Percentiles rank a stretch among this genome's conserved stretches.
Evolutionary conservation across 1,139 yeast genomes (phyloP).

Genomic region (Oligophagozyma castellii): DNA sequence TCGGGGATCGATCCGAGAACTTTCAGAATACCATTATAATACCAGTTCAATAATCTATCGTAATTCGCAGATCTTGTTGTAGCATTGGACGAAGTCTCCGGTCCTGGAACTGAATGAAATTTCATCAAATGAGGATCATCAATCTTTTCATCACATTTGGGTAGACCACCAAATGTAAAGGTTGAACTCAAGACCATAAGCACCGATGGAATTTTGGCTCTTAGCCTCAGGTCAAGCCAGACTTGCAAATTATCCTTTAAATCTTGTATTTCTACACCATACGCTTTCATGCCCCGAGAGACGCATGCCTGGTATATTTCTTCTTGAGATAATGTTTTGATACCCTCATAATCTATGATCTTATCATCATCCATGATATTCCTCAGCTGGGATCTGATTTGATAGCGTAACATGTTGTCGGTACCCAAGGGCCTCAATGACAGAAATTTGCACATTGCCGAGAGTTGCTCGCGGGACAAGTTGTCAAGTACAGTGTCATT

Average conservation of each 20-base stretch:
- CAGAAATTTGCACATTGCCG: conserved; percentile 91
- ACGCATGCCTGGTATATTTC: conserved; percentile 86
- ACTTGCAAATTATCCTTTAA: conserved; percentile 69
- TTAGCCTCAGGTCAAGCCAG: conserved; percentile 83
- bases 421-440: conserved; percentile 88
- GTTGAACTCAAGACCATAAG: conserved; percentile 75
- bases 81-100: conserved; percentile 1
- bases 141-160: conserved; percentile 4
- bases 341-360: conserved; percentile 89
- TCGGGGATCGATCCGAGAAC: conserved; percentile 87
- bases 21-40: conserved; percentile 78
- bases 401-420: conserved; percentile 81
- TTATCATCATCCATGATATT: conserved; percentile 87
- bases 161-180: conserved; percentile 67
- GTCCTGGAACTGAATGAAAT: conserved; percentile 1
- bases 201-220: conserved; percentile 86
- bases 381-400: conserved; percentile 80
- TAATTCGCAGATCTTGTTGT: conserved; percentile 24
- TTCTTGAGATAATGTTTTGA: conserved; percentile 61
- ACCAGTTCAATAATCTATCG: conserved; percentile 37
- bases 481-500: conserved; percentile 91
- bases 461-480: conserved; percentile 79
- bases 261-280: conserved; percentile 72
- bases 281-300: conserved; percentile 83
- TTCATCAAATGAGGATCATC: neutral